Percentiles rank a stretch among this genome's conserved stretches.
Conservation (phyloP, 2,329 filamentous ascomycete species). For the Penicillium sp. region DNA sequence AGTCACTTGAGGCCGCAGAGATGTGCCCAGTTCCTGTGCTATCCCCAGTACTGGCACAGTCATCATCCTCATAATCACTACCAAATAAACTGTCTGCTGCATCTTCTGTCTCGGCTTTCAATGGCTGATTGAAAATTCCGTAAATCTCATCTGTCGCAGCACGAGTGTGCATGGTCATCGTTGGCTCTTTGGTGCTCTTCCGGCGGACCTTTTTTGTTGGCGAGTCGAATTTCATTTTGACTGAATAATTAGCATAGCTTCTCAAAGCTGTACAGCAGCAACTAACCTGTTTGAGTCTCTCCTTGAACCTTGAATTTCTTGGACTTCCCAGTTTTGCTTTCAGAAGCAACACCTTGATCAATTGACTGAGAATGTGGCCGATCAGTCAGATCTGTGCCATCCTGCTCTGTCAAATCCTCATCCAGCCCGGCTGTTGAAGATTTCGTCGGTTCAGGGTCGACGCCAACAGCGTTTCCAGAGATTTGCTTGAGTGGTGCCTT, state of each 20-base stretch:
- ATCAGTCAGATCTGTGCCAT: slow-evolving; percentile 30
- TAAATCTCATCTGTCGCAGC: slow-evolving; percentile 97
- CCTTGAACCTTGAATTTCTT: slow-evolving; percentile 76
- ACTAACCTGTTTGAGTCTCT: slow-evolving; percentile 84
- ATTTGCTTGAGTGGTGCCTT: slow-evolving; percentile 52
- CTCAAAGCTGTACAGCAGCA: background rate
- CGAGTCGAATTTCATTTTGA: slow-evolving; percentile 89
- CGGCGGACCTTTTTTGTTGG: slow-evolving; percentile 78
- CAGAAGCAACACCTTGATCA: slow-evolving; percentile 21
- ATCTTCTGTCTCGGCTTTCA: slow-evolving; percentile 48
- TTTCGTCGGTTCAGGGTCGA: slow-evolving; percentile 15
- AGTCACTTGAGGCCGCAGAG: slow-evolving; percentile 58
- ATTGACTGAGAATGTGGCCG: slow-evolving; percentile 18
- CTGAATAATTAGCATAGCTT: slow-evolving; percentile 41
- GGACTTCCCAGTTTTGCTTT: slow-evolving; percentile 39
- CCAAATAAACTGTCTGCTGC: slow-evolving; percentile 61
- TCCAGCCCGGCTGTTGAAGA: slow-evolving; percentile 17
- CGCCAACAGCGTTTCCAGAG: slow-evolving; percentile 37
- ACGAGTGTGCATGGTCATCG: slow-evolving; percentile 93
- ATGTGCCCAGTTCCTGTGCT: slow-evolving; percentile 73
- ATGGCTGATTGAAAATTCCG: slow-evolving; percentile 87
- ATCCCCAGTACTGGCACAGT: slow-evolving; percentile 80
- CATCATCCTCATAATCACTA: slow-evolving; percentile 59
- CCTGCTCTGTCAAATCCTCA: slow-evolving; percentile 25
- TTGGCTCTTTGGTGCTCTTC: slow-evolving; percentile 73